These are phyloP conservation scores for Hypomyces perniciosus DNA, from an alignment of 2,329 filamentous ascomycete species.

Conservation along the genomic window DNA sequence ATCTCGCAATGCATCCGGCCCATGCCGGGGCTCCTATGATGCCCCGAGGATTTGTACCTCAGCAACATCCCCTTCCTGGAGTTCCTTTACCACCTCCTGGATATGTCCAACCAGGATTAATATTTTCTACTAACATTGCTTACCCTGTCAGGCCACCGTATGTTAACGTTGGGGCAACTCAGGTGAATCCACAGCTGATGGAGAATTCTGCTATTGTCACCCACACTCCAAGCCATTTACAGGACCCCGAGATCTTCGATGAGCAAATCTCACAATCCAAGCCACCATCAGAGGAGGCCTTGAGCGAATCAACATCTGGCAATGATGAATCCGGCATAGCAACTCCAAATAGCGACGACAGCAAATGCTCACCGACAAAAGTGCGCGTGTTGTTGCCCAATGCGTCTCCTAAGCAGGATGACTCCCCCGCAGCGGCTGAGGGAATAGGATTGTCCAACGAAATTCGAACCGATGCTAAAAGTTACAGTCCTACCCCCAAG, in stretches of 20 bases:
- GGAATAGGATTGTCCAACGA: not conserved
- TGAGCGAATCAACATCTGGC: slow-evolving; percentile 6
- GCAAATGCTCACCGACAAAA: slow-evolving; percentile 7
- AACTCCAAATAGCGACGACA: slow-evolving; percentile 12
- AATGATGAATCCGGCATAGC: not conserved
- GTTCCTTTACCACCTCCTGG: not conserved
- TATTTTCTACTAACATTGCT: not conserved
- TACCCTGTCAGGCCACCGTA: not conserved
- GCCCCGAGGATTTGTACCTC: not conserved
- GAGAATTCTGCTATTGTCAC: not conserved
- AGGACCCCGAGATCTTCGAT: not conserved
- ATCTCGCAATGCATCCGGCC: not conserved
- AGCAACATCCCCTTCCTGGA: not conserved
- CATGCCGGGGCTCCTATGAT: not conserved
- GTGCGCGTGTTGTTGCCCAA: slow-evolving; percentile 16
- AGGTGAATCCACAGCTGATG: not conserved
- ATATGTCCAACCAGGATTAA: not conserved
- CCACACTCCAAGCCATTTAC: not conserved
- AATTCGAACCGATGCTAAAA: not conserved
- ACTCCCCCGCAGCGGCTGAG: not conserved
- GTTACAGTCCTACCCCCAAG: not conserved
- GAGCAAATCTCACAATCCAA: slow-evolving; percentile 22
- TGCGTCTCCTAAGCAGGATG: slow-evolving; percentile 6
- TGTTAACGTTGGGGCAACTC: not conserved
- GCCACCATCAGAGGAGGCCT: slow-evolving; percentile 23